phyloP scores from a whole-genome alignment of 352 stramenopile genomes.

The Pythium brassicae region DNA sequence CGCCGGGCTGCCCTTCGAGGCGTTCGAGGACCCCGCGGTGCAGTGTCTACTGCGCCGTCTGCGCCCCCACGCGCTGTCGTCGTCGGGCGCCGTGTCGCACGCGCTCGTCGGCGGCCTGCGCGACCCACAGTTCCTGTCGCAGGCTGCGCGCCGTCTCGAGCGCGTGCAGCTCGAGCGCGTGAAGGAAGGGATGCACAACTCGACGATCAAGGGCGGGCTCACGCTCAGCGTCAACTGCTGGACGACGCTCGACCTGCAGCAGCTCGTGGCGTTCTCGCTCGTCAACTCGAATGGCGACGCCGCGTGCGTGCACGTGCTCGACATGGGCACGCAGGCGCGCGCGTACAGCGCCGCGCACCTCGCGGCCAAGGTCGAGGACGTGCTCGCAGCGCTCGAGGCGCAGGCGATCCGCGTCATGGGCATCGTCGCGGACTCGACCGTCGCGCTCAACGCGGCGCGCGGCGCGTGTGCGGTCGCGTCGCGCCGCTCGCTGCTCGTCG shows the following conservation, averaged over 20 bases:
- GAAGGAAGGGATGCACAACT: slow-evolving; percentile 81
- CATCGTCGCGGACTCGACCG: slow-evolving; percentile 65
- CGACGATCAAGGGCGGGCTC: slow-evolving; percentile 73
- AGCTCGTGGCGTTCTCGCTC: slow-evolving; percentile 71
- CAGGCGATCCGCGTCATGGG: slow-evolving; percentile 68
- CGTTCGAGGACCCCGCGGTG: slow-evolving; percentile 40
- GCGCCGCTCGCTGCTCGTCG: slow-evolving; percentile 50
- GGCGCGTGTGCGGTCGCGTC: slow-evolving; percentile 33
- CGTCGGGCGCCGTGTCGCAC: slow-evolving; percentile 1
- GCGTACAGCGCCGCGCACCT: slow-evolving; percentile 25
- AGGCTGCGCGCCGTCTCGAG: slow-evolving; percentile 33
- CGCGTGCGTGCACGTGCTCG: slow-evolving; percentile 56
- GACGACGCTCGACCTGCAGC: slow-evolving; percentile 53
- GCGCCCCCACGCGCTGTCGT: not conserved
- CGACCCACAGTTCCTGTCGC: slow-evolving; percentile 30
- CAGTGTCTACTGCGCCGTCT: slow-evolving; percentile 28
- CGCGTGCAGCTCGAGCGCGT: slow-evolving; percentile 61
- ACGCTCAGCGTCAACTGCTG: slow-evolving; percentile 74
- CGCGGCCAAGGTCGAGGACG: slow-evolving; percentile 45
- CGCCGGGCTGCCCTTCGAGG: slow-evolving; percentile 29
- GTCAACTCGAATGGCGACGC: slow-evolving; percentile 78
- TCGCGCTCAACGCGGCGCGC: slow-evolving; percentile 51
- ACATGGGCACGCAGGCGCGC: slow-evolving; percentile 30
- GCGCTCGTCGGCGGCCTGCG: slow-evolving; percentile 19
- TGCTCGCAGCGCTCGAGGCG: slow-evolving; percentile 41